These are phyloP conservation scores for Epichloe typhina DNA, from an alignment of 2,329 filamentous ascomycete genomes.

Conservation along the genomic window DNA sequence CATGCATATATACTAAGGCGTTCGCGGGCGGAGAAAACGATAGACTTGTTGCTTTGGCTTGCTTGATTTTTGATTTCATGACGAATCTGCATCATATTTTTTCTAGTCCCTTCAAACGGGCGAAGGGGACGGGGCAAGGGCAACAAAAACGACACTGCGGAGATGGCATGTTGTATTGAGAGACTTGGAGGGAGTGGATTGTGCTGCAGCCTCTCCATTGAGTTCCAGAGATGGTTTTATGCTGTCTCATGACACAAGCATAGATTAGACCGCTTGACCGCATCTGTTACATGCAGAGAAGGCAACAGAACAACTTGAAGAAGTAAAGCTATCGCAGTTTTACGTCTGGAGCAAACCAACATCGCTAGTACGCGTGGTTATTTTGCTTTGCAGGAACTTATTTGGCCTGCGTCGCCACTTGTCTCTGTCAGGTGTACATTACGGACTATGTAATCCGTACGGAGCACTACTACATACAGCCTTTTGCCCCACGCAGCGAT, in stretches of 20 bases:
- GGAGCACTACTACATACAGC: too few relatives aligned
- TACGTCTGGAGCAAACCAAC: not conserved
- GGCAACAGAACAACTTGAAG: not conserved
- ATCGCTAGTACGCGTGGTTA: not conserved
- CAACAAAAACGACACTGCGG: not conserved
- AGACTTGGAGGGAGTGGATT: not conserved
- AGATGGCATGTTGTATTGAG: not conserved
- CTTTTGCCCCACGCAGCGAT: not conserved
- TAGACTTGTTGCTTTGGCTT: constrained; percentile 5
- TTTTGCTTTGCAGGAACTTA: not conserved
- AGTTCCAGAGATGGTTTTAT: not conserved
- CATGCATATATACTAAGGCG: constrained; percentile 6
- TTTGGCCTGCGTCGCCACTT: too few relatives aligned
- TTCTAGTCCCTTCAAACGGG: not conserved
- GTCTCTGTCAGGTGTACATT: too few relatives aligned
- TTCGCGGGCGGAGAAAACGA: constrained; percentile 5
- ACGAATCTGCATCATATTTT: not conserved
- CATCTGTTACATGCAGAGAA: not conserved
- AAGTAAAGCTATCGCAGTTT: not conserved
- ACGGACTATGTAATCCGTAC: too few relatives aligned
- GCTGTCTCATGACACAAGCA: not conserved
- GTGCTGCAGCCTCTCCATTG: not conserved
- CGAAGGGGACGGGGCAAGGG: not conserved
- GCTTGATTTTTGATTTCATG: not conserved
- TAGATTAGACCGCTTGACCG: not conserved